Base-by-base conservation (phyloP, 345 rosid species). In the Eucalyptus erythrocorys region DNA sequence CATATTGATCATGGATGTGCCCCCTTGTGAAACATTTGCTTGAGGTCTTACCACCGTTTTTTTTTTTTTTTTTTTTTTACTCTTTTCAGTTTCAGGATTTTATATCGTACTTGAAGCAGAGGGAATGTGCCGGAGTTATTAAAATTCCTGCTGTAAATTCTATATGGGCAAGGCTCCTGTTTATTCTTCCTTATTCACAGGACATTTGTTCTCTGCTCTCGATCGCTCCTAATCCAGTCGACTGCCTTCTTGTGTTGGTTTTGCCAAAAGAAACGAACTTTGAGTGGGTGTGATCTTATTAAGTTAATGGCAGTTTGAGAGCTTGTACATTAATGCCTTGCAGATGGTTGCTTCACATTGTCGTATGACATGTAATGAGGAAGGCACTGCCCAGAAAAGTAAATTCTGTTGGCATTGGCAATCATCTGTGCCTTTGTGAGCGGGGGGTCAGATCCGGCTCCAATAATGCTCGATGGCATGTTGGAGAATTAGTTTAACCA, bases 81-180 rank as follows among this genome's bases (percentile, higher is more conserved):
- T 49, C 22, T 55, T 42, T 90, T 90, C 96, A 98, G 99, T 94
- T 97, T 92, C 97, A 95, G 94, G 98, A 97, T 90, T 98, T 97
- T 91, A 95, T 94, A 88, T 91, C 97, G 34, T 96, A 98, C 94
- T 93, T 98, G 95, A 97, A 93, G 95, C 99, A 95, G 93, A 94
- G 98, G 90, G 97, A 95, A 34, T 98, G 99, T 89, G 99, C 99
- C 1, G 99, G 99, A 90, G 99, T 98, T 49, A 98, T 98, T 88
- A 98, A 95, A 92, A 93, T 98, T 89, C 99, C 99, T 43, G 95
- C 94, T n/a, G 85, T 90, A 84, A 95, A 91, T 89, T 92, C 97
- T 82, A 91, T 96, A 87, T 97, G 99, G 99, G 91, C 98, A 59
- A 95, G 99, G 95, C 98, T 96, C 93, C 96, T 97, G 89, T 98